Evolutionary conservation across 768 basidiomycete species (phyloP), one percentile per base, ranked within the genome.

Genomic region (Lepiota brunneoincarnata): DNA sequence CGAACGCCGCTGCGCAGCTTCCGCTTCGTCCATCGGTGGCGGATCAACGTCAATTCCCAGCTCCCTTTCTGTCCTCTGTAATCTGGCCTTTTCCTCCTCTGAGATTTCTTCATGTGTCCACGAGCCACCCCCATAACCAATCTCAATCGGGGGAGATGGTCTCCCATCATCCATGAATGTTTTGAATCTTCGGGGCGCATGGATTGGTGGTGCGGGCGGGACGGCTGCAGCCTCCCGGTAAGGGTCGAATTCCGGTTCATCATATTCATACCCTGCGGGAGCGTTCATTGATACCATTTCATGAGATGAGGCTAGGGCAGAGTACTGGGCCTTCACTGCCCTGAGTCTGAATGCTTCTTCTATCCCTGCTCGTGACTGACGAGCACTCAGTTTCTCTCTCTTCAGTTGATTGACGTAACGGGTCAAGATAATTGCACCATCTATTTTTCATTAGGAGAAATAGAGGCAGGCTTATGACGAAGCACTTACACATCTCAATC

Each of bases 401-500:
- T 76, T 72, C 14, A 85, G 64, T 58, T 75, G 77, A 57, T 79
- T 77, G 35, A 80, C 65, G 61, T 84, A 84, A 6, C 82, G 77
- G 12, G 79, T 75, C 3, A 76, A 75, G 44, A 83, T 72, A 46
- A 84, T 58, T 3, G 71, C 72, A n/a, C 78, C 80, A 57, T 83
- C 83, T 85, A 35, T n/a, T 11, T 36, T 42, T 17, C 5, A 18
- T 54, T 23, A 55, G 51, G 31, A 35, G 40, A 61, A 12, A 57
- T 20, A n/a, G 18, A 15, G 55, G 37, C 54, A 42, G 51, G 38
- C 9, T 31, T 56, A 14, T 11, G 44, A 15, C 37, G 40, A 35
- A 41, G 44, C 35, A 73, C 85, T 60, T 61, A 86, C 86, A 87
- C 17, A 84, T 54, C 61, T 86, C 84, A 38, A 80, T 62, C 21